phyloP scores from a whole-genome alignment of 2,329 filamentous ascomycete species.

The Colletotrichum somersetense region DNA sequence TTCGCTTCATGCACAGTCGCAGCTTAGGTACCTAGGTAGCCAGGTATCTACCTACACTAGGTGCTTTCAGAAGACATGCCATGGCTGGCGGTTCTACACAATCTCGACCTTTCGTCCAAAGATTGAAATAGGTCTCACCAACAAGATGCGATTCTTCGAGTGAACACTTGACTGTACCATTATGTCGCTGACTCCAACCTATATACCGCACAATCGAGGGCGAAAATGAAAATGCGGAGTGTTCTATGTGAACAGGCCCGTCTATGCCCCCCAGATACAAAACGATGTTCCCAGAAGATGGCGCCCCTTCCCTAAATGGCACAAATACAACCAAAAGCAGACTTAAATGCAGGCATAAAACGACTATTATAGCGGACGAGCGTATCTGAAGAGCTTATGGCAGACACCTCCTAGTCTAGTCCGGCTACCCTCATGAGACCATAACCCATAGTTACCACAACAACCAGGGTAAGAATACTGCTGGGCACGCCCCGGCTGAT shows the following conservation, averaged over 20 bases:
- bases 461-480: constrained; percentile 82
- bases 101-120: neutral
- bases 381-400: neutral
- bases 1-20: constrained; percentile 24
- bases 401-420: constrained; percentile 57
- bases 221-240: neutral
- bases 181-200: constrained; percentile 1
- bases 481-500: constrained; percentile 92
- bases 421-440: constrained; percentile 85
- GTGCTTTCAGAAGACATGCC: neutral
- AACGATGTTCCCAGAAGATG: neutral
- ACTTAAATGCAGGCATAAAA: neutral
- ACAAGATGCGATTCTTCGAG: neutral
- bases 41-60: neutral
- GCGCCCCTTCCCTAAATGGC: neutral
- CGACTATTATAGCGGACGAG: neutral
- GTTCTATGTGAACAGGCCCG: neutral
- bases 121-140: neutral
- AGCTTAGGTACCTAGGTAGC: neutral
- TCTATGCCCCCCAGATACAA: neutral
- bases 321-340: neutral
- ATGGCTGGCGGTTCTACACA: neutral
- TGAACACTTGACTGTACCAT: constrained; percentile 12
- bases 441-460: constrained; percentile 92
- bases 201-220: neutral